Percentiles rank a stretch among this genome's conserved stretches.
Conservation (phyloP, 2,329 filamentous ascomycete genomes). For the Fusarium poae region DNA sequence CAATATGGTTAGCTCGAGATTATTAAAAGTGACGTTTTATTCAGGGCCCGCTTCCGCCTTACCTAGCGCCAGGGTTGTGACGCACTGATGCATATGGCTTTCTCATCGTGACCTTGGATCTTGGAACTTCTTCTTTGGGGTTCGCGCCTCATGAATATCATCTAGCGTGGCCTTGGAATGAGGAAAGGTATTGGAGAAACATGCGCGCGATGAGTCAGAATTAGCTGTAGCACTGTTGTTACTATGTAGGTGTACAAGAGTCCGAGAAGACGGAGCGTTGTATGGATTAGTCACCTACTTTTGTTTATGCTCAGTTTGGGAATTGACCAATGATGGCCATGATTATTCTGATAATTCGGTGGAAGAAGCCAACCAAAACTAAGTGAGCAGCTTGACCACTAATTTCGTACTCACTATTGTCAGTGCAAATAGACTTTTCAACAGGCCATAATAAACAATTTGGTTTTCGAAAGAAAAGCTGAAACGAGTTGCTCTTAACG, state of each 20-base stretch:
- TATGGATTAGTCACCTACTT: background rate
- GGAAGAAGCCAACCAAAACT: constrained; percentile 8
- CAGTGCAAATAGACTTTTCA: background rate
- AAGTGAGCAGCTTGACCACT: background rate
- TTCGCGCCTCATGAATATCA: constrained; percentile 24
- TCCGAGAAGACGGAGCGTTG: background rate
- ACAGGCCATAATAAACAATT: background rate
- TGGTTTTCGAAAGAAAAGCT: background rate
- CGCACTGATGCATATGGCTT: constrained; percentile 18
- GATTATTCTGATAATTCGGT: constrained; percentile 7
- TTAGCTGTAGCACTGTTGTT: background rate
- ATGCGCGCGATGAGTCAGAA: background rate
- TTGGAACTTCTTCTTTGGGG: constrained; percentile 25
- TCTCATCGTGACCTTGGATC: constrained; percentile 26
- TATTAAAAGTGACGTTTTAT: constrained; percentile 14
- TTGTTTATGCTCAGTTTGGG: background rate
- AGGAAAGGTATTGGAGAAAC: background rate
- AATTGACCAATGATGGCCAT: constrained; percentile 8
- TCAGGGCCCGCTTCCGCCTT: constrained; percentile 22
- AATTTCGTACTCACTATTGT: background rate
- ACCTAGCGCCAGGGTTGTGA: constrained; percentile 30
- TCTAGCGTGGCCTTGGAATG: constrained; percentile 2
- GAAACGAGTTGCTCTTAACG: background rate
- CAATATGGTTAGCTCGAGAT: constrained; percentile 14
- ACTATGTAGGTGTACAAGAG: background rate